Conservation (phyloP, 2,329 filamentous ascomycete genomes). For the Botrytis squamosa region DNA sequence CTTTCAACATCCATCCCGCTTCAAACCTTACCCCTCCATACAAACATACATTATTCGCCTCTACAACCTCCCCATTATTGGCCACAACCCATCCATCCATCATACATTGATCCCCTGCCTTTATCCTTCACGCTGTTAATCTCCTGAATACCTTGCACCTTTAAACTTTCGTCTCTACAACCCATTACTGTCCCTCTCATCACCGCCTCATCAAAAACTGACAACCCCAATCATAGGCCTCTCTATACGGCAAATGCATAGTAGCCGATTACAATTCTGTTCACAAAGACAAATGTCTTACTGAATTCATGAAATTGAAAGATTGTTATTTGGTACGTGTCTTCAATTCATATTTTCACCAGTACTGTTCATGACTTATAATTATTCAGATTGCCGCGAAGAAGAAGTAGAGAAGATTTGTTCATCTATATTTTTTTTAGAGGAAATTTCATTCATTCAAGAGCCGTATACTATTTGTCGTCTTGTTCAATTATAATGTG, state of each 20-base stretch:
- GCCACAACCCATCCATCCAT: not conserved
- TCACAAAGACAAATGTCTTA: conserved; percentile 84
- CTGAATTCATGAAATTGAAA: conserved; percentile 82
- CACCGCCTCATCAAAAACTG: not conserved
- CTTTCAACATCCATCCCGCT: not conserved
- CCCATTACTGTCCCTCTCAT: not conserved
- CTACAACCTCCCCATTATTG: not conserved
- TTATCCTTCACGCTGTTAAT: conserved; percentile 10
- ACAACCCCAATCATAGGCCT: conserved; percentile 55
- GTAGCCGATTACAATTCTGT: conserved; percentile 86
- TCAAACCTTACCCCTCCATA: not conserved
- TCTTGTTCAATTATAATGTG: not conserved
- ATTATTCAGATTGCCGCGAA: conserved; percentile 50
- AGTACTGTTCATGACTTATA: conserved; percentile 23
- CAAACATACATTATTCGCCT: not conserved
- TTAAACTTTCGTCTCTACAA: not conserved
- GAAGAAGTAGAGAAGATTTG: conserved; percentile 40
- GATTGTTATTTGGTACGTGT: conserved; percentile 76
- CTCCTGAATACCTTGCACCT: not conserved
- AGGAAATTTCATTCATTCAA: not conserved
- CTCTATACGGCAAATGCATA: conserved; percentile 88
- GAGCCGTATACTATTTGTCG: not conserved
- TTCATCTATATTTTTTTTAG: not conserved
- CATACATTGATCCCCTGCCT: not conserved
- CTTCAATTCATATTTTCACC: not conserved